Evolutionary conservation across 2,329 filamentous ascomycete species (phyloP).

Genomic region (Amphichorda felina): DNA sequence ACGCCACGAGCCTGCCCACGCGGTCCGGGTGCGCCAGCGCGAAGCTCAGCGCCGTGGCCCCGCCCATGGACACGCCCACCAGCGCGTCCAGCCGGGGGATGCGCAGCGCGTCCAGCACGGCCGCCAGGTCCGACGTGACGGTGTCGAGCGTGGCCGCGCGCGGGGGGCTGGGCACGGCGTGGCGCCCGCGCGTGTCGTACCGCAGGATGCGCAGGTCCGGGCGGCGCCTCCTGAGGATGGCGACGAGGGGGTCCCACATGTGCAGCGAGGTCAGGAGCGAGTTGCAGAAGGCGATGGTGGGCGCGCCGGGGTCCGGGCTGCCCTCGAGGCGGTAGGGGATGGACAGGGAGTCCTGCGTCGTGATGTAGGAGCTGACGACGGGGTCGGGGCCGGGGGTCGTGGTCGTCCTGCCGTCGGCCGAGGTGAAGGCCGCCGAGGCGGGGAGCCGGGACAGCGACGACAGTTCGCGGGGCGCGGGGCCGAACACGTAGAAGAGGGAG

Average conservation of each 20-base stretch:
- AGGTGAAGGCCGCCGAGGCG: slow-evolving; percentile 35
- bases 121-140: slow-evolving; percentile 55
- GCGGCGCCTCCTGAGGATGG: slow-evolving; percentile 44
- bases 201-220: slow-evolving; percentile 62
- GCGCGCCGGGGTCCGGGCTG: slow-evolving; percentile 51
- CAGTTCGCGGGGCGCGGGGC: slow-evolving; percentile 60
- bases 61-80: slow-evolving; percentile 71
- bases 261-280: slow-evolving; percentile 65
- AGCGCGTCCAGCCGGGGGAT: slow-evolving; percentile 54
- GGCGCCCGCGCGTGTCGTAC: slow-evolving; percentile 65
- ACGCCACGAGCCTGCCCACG: slow-evolving; percentile 53
- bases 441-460: slow-evolving; percentile 38
- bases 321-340: slow-evolving; percentile 71
- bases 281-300: slow-evolving; percentile 66
- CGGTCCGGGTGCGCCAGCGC: slow-evolving; percentile 53
- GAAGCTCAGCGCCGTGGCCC: slow-evolving; percentile 64
- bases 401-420: slow-evolving; percentile 40
- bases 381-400: slow-evolving; percentile 40
- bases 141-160: slow-evolving; percentile 47
- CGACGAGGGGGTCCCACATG: slow-evolving; percentile 72
- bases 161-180: slow-evolving; percentile 32
- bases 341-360: slow-evolving; percentile 52
- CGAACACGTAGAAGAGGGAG: slow-evolving; percentile 69
- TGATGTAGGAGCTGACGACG: slow-evolving; percentile 55
- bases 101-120: slow-evolving; percentile 56